Base-by-base conservation (phyloP, 169 alveolate genomes). In the Plasmodium gonderi region DNA sequence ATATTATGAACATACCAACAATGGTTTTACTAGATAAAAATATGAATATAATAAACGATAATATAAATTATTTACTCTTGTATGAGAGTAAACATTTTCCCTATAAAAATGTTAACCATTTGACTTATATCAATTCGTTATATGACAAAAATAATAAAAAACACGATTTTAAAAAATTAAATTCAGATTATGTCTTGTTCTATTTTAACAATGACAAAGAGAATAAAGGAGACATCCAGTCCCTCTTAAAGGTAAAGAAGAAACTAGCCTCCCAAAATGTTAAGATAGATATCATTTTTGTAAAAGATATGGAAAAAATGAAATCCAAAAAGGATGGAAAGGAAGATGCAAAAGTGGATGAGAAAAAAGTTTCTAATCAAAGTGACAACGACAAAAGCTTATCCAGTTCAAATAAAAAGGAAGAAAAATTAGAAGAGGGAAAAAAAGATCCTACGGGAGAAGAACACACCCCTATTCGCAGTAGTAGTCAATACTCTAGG, bases 1-100 rank as follows among this genome's bases (percentile, higher is more conserved):
- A 83, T 38, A 83, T 83, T 47, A 83, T 83, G 92, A 83, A 83
- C 64, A 83, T 83, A 17, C 92, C 92, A 7, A 83, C 92, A 4
- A 83, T 83, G 92, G 92, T 83, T 12, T 83, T 83, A 76, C 42
- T 83, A 76, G 92, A 83, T 49, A 47, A 74, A 69, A 83, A 83
- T 83, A 83, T 83, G 92, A 83, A 83, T 42, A 74, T 83, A 9
- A 72, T 83, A 17, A 83, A 83, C 64, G 92, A 83, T 49, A 83
- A 83, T 83, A 69, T 83, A 9, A 83, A 83, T 83, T 83, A 83
- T 72, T 83, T 83, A 72, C 77, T 83, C 26, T 42, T 83, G n/a
- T 76, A 83, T 60, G 67, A 83, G 5, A 83, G 77, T 36, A 69
- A 83, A 42, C 29, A 51, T 83, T 83, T 83, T 72, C 92, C 92